Percentiles rank a stretch among this genome's conserved stretches.
These are phyloP conservation scores for Achaetomium macrosporum DNA, from an alignment of 2,329 filamentous ascomycete genomes.

Conservation along the genomic window DNA sequence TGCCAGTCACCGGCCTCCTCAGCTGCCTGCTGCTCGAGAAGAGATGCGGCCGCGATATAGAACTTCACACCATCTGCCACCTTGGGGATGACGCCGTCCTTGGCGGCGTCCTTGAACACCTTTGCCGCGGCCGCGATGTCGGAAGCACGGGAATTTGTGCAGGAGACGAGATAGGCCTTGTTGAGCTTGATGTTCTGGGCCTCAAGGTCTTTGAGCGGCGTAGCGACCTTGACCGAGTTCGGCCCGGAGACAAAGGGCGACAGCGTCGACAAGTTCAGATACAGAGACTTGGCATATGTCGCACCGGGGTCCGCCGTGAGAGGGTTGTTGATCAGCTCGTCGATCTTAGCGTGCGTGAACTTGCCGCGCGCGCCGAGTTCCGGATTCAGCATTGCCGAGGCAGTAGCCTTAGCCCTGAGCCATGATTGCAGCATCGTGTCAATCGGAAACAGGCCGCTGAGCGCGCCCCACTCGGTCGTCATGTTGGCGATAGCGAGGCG, in stretches of 20 bases:
- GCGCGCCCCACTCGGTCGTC: slow-evolving; percentile 71
- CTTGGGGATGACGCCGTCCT: slow-evolving; percentile 58
- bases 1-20: slow-evolving; percentile 86
- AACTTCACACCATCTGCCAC: slow-evolving; percentile 72
- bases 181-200: slow-evolving; percentile 69
- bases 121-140: slow-evolving; percentile 77
- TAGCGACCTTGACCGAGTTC: slow-evolving; percentile 85
- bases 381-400: slow-evolving; percentile 54
- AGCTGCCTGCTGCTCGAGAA: slow-evolving; percentile 67
- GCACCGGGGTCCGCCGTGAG: slow-evolving; percentile 69
- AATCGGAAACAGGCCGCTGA: slow-evolving; percentile 66
- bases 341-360: slow-evolving; percentile 67
- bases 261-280: slow-evolving; percentile 75
- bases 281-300: slow-evolving; percentile 75
- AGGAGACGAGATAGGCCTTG: slow-evolving; percentile 83
- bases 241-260: slow-evolving; percentile 81
- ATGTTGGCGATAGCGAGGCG: slow-evolving; percentile 67
- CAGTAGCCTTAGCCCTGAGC: slow-evolving; percentile 71
- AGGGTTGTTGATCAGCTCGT: slow-evolving; percentile 63
- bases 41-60: slow-evolving; percentile 84
- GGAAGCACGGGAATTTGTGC: slow-evolving; percentile 78
- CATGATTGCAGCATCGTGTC: slow-evolving; percentile 66
- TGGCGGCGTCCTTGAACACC: slow-evolving; percentile 76
- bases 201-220: slow-evolving; percentile 68
- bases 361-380: slow-evolving; percentile 46